Percentiles rank a stretch among this genome's conserved stretches.
These are phyloP conservation scores for Allantophomopsis cytisporea DNA, from an alignment of 2,329 filamentous ascomycete species.

Conservation along the genomic window DNA sequence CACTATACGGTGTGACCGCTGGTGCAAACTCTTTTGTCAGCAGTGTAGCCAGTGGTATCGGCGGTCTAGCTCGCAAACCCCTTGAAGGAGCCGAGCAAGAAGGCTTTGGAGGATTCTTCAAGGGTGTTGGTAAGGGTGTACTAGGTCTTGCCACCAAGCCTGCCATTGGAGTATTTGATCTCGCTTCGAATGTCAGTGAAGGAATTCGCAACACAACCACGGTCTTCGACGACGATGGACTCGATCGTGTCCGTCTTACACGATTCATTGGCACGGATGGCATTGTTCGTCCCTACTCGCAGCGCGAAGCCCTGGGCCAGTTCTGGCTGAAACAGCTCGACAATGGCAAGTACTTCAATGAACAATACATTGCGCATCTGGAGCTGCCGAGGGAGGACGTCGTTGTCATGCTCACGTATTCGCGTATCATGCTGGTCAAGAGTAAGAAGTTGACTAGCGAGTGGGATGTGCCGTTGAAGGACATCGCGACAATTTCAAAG, in stretches of 20 bases:
- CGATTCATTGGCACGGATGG: constrained; percentile 88
- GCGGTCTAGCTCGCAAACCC: constrained; percentile 84
- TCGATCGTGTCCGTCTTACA: constrained; percentile 87
- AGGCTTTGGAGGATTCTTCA: constrained; percentile 87
- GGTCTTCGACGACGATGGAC: constrained; percentile 87
- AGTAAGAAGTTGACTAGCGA: constrained; percentile 76
- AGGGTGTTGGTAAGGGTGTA: constrained; percentile 91
- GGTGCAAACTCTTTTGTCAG: constrained; percentile 92
- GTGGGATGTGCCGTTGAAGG: constrained; percentile 93
- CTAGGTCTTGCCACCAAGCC: constrained; percentile 94
- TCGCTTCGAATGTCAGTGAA: constrained; percentile 93
- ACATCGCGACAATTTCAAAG: constrained; percentile 93
- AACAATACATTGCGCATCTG: constrained; percentile 91
- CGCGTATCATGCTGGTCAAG: constrained; percentile 79
- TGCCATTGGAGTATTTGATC: constrained; percentile 89
- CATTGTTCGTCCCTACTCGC: constrained; percentile 85
- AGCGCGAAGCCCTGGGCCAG: constrained; percentile 89
- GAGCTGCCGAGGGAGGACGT: constrained; percentile 83
- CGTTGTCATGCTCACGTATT: constrained; percentile 79
- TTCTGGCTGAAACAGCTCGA: constrained; percentile 99
- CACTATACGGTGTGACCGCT: constrained; percentile 87
- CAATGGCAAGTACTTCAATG: constrained; percentile 95
- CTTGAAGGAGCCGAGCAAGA: constrained; percentile 94
- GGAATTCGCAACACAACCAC: constrained; percentile 98
- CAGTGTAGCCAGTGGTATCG: constrained; percentile 85